phyloP scores from a whole-genome alignment of 768 basidiomycete genomes.

The Lentinula lateritia region DNA sequence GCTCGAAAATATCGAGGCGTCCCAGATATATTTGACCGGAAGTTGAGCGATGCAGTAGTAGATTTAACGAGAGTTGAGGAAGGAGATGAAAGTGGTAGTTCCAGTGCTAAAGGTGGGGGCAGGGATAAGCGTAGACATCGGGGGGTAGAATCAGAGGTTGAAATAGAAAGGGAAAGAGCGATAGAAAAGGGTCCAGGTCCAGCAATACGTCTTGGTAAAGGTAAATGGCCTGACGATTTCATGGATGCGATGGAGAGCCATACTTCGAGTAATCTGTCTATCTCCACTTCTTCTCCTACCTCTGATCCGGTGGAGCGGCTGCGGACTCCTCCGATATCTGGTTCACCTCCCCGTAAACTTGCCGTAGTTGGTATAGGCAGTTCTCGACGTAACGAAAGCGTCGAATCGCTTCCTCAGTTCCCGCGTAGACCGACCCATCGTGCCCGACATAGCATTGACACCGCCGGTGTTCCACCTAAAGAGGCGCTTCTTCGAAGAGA shows the following conservation, averaged over 20 bases:
- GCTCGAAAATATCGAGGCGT: constrained; percentile 28
- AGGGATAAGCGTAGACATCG: constrained; percentile 3
- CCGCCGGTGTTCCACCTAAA: constrained; percentile 41
- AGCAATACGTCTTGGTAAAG: constrained; percentile 62
- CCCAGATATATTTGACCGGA: constrained; percentile 38
- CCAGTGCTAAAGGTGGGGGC: constrained; percentile 27
- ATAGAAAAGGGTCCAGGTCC: constrained; percentile 25
- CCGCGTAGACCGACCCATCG: constrained; percentile 60
- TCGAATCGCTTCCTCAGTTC: constrained; percentile 41
- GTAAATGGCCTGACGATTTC: constrained; percentile 83
- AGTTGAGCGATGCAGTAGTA: constrained; percentile 55
- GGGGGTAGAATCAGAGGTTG: constrained; percentile 12
- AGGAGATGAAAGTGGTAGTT: constrained; percentile 48
- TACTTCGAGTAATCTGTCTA: constrained; percentile 5
- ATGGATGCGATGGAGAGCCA: constrained; percentile 46
- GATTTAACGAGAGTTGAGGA: constrained; percentile 72
- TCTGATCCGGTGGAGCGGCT: constrained; percentile 8
- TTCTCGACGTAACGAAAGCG: constrained; percentile 36
- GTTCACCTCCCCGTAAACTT: constrained; percentile 47
- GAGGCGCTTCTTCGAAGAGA: constrained; percentile 46
- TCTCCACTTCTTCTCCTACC: constrained; percentile 20
- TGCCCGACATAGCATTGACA: constrained; percentile 59
- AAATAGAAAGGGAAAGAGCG: constrained; percentile 19
- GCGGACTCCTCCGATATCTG: constrained; percentile 28
- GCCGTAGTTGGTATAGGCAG: constrained; percentile 41